These are phyloP conservation scores for Wickerhamomyces canadensis DNA, from an alignment of 805 yeast genomes.

Conservation along the genomic window DNA sequence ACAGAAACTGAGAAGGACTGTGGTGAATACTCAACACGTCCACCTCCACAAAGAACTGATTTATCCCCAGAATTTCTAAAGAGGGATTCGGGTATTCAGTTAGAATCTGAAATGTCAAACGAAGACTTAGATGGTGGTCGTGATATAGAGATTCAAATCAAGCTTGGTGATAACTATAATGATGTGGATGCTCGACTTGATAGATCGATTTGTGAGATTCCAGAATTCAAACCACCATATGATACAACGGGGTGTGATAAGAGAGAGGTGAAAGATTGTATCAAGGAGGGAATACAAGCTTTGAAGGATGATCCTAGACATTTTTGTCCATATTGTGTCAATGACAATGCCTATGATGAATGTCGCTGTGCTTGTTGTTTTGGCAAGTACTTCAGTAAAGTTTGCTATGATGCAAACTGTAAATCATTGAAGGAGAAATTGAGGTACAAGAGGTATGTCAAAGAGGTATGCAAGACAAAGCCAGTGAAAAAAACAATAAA, in stretches of 20 bases:
- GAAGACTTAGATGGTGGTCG: conserved; percentile 2
- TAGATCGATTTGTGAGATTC: conserved; percentile 15
- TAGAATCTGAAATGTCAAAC: too few relatives aligned
- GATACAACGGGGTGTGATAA: conserved; percentile 17
- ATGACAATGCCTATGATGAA: conserved; percentile 23
- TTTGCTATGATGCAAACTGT: conserved; percentile 24
- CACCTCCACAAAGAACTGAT: conserved; percentile 4
- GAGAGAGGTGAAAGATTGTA: conserved; percentile 16
- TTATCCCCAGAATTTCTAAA: conserved; percentile 1
- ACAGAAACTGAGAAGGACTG: too few relatives aligned
- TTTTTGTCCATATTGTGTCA: conserved; percentile 24
- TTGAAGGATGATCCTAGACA: conserved; percentile 18
- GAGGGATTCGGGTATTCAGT: too few relatives aligned
- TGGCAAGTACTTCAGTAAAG: conserved; percentile 21
- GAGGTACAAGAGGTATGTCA: conserved; percentile 22
- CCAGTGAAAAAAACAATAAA: conserved; percentile 9
- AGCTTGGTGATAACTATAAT: conserved; percentile 19
- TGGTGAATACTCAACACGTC: conserved; percentile 5
- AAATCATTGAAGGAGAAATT: conserved; percentile 16
- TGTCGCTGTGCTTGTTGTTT: conserved; percentile 26
- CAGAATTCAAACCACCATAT: conserved; percentile 18
- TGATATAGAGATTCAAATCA: conserved; percentile 15
- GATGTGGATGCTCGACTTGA: conserved; percentile 20
- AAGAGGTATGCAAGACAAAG: conserved; percentile 20
- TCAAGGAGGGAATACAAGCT: conserved; percentile 17